Evolutionary conservation across 208 protist species (phyloP).

Genomic region (Trypanosoma rangeli): DNA sequence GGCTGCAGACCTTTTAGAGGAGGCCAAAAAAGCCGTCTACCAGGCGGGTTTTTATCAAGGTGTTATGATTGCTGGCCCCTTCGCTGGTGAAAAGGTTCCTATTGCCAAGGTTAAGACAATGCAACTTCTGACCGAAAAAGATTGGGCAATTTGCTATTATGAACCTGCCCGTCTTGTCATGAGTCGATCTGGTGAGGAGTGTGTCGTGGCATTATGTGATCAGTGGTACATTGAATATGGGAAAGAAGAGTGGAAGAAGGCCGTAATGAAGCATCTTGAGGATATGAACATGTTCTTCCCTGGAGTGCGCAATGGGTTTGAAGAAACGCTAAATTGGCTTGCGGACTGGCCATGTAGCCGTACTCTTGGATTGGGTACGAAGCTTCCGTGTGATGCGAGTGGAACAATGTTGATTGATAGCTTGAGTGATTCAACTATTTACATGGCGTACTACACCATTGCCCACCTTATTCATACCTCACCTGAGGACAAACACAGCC

Average conservation of each 20-base stretch:
- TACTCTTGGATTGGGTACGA: slow-evolving; percentile 99
- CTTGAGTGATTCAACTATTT: slow-evolving; percentile 99
- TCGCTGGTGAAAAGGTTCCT: slow-evolving; percentile 79
- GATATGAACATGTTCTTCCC: slow-evolving; percentile 93
- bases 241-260: slow-evolving; percentile 95
- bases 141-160: slow-evolving; percentile 92
- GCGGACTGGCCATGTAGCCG: slow-evolving; percentile 99
- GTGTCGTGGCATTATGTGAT: slow-evolving; percentile 98
- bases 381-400: slow-evolving; percentile 94
- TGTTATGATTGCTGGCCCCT: slow-evolving; percentile 80
- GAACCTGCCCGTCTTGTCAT: slow-evolving; percentile 97
- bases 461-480: slow-evolving; percentile 95
- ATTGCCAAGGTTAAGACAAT: slow-evolving; percentile 94
- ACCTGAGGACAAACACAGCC: slow-evolving; percentile 45
- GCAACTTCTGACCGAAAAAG: slow-evolving; percentile 74
- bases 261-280: slow-evolving; percentile 84
- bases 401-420: slow-evolving; percentile 99
- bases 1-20: slow-evolving; percentile 93
- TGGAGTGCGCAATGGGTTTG: slow-evolving; percentile 93
- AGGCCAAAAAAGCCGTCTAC: slow-evolving; percentile 98
- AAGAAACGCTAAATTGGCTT: slow-evolving; percentile 96
- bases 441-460: slow-evolving; percentile 99
- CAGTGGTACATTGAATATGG: slow-evolving; percentile 99
- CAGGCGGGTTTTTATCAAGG: slow-evolving; percentile 99
- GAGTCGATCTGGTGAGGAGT: slow-evolving; percentile 98